These are phyloP conservation scores for Amylocystis lapponica DNA, from an alignment of 768 basidiomycete species.

Conservation along the genomic window DNA sequence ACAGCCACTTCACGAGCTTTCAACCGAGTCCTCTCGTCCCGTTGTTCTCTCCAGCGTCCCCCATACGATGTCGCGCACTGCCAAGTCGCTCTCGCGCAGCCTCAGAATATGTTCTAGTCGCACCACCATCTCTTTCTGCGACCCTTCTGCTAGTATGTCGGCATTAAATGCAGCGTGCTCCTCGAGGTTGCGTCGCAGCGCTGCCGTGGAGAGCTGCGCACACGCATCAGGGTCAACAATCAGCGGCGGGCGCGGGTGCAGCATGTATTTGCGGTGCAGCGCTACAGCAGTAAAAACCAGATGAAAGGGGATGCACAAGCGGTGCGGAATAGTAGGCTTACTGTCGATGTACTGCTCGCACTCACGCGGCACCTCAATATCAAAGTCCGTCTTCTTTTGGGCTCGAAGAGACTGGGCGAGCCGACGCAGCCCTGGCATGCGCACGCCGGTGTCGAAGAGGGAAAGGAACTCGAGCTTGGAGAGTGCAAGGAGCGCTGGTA, in stretches of 20 bases:
- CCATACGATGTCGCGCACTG: constrained; percentile 41
- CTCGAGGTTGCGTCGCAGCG: constrained; percentile 50
- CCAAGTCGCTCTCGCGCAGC: constrained; percentile 42
- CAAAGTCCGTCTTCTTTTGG: constrained; percentile 20
- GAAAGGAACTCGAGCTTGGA: constrained; percentile 43
- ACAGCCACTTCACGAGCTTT: too few relatives aligned
- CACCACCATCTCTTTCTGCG: constrained; percentile 42
- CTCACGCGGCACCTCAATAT: constrained; percentile 44
- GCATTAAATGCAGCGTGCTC: constrained; percentile 48
- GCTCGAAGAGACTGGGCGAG: constrained; percentile 35
- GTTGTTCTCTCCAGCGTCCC: constrained; percentile 4
- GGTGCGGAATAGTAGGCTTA: constrained; percentile 24
- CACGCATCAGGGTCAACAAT: constrained; percentile 39
- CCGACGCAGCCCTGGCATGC: constrained; percentile 53
- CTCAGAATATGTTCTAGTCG: constrained; percentile 42
- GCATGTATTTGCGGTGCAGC: constrained; percentile 41
- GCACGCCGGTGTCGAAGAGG: constrained; percentile 47
- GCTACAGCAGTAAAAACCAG: too few relatives aligned
- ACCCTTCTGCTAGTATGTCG: constrained; percentile 38
- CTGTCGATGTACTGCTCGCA: constrained; percentile 53
- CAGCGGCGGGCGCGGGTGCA: constrained; percentile 43
- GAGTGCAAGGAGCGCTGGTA: constrained; percentile 48
- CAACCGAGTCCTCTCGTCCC: too few relatives aligned
- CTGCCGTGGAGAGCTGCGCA: constrained; percentile 36
- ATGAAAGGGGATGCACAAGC: not conserved